Conservation (phyloP, 441 rosid species). For the Bruguiera hainesii region DNA sequence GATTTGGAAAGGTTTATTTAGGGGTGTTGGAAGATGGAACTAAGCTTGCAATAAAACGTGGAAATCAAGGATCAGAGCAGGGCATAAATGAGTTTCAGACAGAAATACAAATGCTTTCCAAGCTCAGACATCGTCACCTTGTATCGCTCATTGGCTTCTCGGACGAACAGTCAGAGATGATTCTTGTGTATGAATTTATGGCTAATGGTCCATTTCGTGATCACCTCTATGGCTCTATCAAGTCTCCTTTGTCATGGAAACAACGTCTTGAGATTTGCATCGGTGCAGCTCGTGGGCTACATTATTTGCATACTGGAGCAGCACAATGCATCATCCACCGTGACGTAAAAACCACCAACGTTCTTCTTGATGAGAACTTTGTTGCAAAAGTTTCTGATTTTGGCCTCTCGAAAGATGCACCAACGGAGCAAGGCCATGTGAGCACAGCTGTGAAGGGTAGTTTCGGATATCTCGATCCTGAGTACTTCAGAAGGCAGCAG, state of each 20-base stretch:
- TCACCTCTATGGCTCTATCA: constrained; percentile 66
- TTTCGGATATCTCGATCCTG: constrained; percentile 81
- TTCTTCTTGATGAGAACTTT: constrained; percentile 65
- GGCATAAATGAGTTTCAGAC: constrained; percentile 85
- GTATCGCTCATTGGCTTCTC: constrained; percentile 83
- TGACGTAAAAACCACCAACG: constrained; percentile 79
- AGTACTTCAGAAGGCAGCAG: constrained; percentile 79
- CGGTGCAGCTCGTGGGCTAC: constrained; percentile 77
- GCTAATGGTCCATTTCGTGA: constrained; percentile 78
- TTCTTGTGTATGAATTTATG: constrained; percentile 85
- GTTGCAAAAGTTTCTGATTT: constrained; percentile 87
- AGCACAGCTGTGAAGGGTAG: constrained; percentile 92
- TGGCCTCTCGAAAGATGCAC: constrained; percentile 73
- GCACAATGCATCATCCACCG: constrained; percentile 76
- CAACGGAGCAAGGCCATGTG: constrained; percentile 65
- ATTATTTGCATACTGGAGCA: constrained; percentile 79
- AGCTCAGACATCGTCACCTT: constrained; percentile 80
- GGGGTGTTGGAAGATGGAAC: constrained; percentile 67
- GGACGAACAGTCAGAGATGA: constrained; percentile 79
- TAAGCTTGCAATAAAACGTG: constrained; percentile 72
- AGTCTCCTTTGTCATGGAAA: constrained; percentile 65
- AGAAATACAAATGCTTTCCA: constrained; percentile 86
- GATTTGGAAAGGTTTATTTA: constrained; percentile 78
- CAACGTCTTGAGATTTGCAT: constrained; percentile 76
- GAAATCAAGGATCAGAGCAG: constrained; percentile 75